Evolutionary conservation across 148 eudicot species (phyloP).

Genomic region (Vaccinium corymbosum): DNA sequence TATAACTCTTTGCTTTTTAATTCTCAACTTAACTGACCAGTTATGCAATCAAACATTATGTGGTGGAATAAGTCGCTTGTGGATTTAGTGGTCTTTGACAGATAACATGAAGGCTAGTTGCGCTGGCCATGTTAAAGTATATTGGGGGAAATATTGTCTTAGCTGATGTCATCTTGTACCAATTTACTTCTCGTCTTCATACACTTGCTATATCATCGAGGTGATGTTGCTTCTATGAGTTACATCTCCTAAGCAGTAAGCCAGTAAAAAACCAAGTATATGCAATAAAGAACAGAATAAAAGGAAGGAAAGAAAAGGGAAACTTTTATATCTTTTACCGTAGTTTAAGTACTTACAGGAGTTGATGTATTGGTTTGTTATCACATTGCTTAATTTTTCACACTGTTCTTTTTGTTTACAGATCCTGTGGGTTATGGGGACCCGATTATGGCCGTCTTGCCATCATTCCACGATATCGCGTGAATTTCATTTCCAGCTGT

Average conservation of each 20-base stretch:
- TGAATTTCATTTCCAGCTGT: conserved; percentile 15
- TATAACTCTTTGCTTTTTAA: background rate
- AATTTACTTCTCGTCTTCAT: background rate
- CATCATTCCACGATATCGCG: conserved; percentile 57
- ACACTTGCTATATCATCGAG: background rate
- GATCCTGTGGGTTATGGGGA: conserved; percentile 89
- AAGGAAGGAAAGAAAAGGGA: background rate
- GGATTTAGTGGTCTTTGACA: background rate
- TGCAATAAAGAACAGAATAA: too few species aligned
- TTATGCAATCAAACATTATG: background rate
- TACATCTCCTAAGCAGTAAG: background rate
- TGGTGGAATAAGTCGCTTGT: background rate
- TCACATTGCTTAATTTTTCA: background rate
- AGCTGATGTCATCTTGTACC: background rate
- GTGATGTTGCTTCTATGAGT: background rate
- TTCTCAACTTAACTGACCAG: background rate
- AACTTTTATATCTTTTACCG: background rate
- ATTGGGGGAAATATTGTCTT: background rate
- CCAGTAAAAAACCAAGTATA: background rate
- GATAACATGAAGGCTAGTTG: background rate
- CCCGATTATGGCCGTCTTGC: conserved; percentile 79
- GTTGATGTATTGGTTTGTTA: background rate
- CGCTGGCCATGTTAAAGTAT: background rate
- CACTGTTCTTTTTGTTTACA: conserved; percentile 25
- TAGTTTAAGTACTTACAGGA: background rate